Percentiles rank a stretch among this genome's conserved stretches.
Conservation (phyloP, 2,329 filamentous ascomycete genomes). For the Venturia carpophila region DNA sequence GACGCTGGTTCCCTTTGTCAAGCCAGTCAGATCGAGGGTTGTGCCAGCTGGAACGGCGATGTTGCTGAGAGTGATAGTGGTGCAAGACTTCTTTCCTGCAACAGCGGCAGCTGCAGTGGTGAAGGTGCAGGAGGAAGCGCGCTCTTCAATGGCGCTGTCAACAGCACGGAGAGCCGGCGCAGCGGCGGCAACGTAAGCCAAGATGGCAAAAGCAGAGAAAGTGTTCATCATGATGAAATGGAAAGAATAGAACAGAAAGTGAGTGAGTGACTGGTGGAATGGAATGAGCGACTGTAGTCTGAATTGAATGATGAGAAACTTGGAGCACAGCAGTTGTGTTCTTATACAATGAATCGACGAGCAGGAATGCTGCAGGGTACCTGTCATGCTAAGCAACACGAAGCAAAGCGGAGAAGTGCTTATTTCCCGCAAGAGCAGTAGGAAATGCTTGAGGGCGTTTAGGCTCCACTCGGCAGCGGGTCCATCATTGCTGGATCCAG, state of each 20-base stretch:
- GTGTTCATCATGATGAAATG: conserved; percentile 10
- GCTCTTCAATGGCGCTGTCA: conserved; percentile 8
- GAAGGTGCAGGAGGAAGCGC: conserved; percentile 14
- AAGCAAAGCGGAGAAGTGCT: background rate
- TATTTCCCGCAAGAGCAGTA: background rate
- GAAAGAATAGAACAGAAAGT: background rate
- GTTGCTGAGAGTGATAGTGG: conserved; percentile 33
- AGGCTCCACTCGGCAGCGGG: background rate
- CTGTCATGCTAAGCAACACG: background rate
- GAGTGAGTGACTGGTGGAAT: background rate
- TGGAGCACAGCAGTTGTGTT: background rate
- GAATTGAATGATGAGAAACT: background rate
- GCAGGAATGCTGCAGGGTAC: background rate
- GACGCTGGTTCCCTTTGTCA: conserved; percentile 30
- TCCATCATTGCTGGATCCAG: background rate
- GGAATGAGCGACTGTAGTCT: conserved; percentile 10
- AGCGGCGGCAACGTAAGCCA: conserved; percentile 2
- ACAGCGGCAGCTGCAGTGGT: conserved; percentile 7
- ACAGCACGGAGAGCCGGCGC: background rate
- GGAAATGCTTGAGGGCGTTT: conserved; percentile 1
- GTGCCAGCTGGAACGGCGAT: conserved; percentile 32
- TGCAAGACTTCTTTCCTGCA: conserved; percentile 24
- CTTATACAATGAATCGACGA: background rate
- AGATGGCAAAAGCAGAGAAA: conserved; percentile 3
- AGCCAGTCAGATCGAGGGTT: conserved; percentile 32